These are phyloP conservation scores for Picochlorum sp. DNA, from an alignment of 139 green algal species.

Conservation along the genomic window DNA sequence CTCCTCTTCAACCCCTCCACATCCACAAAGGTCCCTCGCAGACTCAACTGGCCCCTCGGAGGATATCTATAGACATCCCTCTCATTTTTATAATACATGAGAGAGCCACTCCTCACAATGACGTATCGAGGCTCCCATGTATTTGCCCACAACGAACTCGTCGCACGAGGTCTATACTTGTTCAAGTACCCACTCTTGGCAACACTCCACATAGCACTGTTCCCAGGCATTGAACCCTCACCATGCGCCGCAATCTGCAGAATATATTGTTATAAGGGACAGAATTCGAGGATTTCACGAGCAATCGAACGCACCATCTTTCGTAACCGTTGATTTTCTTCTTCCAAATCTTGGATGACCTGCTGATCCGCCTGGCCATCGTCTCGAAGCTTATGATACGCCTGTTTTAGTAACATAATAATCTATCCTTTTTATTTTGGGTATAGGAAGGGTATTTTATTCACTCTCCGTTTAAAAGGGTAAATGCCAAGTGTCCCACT, in stretches of 20 bases:
- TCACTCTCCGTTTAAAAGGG: no score
- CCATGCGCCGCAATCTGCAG: background rate
- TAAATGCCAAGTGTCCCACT: no score
- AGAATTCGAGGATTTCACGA: no score
- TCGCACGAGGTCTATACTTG: constrained; percentile 39
- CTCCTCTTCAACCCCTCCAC: constrained; percentile 28
- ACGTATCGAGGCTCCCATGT: constrained; percentile 45
- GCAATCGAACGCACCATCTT: constrained; percentile 13
- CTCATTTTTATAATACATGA: constrained; percentile 46
- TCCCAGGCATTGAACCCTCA: constrained; percentile 11
- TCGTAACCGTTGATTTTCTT: constrained; percentile 25
- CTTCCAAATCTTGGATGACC: constrained; percentile 5
- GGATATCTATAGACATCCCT: constrained; percentile 26
- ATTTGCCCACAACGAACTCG: constrained; percentile 20
- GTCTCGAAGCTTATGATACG: no score
- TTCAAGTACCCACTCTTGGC: constrained; percentile 38
- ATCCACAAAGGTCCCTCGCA: constrained; percentile 34
- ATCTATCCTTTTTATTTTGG: no score
- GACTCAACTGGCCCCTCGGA: constrained; percentile 36
- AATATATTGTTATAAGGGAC: no score
- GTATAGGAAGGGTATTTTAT: no score
- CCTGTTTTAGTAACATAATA: no score
- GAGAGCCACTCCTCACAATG: constrained; percentile 26
- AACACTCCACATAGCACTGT: constrained; percentile 8
- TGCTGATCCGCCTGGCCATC: background rate